Base-by-base conservation (phyloP, 345 rosid species). In the Syzygium grande region DNA sequence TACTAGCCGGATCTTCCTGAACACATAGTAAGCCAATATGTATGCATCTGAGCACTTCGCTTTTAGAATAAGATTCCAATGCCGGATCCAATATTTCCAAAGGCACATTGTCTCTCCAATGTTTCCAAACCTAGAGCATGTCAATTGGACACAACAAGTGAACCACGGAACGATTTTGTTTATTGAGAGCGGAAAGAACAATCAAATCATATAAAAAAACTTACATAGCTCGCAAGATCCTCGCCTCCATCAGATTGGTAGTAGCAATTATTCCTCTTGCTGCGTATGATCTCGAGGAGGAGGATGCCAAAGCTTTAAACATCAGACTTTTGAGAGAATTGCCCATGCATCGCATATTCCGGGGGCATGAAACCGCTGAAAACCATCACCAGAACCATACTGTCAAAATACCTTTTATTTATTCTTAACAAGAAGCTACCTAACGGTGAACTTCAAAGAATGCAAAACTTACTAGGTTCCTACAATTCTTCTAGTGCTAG, bases 1-100 rank as follows among this genome's bases (percentile, higher is more conserved):
- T 59, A 0, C 11, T 59, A 59, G 65, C 16, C 3, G 16, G 30
- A 59, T 59, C 65, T 88, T 91, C 91, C 29, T 92, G 93, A 83
- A 90, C 91, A 46, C 92, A 90, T 30, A 90, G 29, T 52, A 92
- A 87, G 7, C 89, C 84, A 16, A 92, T 17, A 8, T 89, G 87
- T 51, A 92, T 92, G 89, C 92, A 92, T 68, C 53, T 89, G n/a
- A 87, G 12, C 13, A 90, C 88, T 83, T 92, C 90, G 85, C 73
- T 87, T 89, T 87, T 73, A 17, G 89, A 73, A 80, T 46, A 58
- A 58, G 65, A 58, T 58, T 58, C 29, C 65, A 25, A 5, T 25
- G 65, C 29, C 0, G 3, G 15, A 14, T 5, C 65, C 65, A 58
- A n/a, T 25, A 25, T 58, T 25, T 58, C 29, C 29, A 58, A 25